Conservation (phyloP, 495 filamentous ascomycete species). For the Trichoderma virens region DNA sequence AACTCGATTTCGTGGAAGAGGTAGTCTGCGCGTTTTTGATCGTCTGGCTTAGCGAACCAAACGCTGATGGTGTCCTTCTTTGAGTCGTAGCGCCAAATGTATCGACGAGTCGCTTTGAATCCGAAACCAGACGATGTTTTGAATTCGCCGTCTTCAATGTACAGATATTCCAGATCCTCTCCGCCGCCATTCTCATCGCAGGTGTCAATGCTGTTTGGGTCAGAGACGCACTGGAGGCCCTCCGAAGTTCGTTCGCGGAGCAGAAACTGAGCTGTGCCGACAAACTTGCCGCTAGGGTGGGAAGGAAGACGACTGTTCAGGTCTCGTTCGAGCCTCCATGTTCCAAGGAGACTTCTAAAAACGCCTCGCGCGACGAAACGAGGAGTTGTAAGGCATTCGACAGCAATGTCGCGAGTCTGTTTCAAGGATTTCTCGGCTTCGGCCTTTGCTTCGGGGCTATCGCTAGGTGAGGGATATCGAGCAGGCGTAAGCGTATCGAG, state of each 20-base stretch:
- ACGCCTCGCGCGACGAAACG: conserved; percentile 52
- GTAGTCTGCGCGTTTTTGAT: conserved; percentile 51
- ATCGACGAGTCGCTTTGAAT: conserved; percentile 44
- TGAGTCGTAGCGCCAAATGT: conserved; percentile 53
- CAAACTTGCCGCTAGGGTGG: conserved; percentile 52
- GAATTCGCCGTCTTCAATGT: conserved; percentile 56
- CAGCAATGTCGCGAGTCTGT: conserved; percentile 25
- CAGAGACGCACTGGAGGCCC: conserved; percentile 45
- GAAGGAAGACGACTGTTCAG: conserved; percentile 36
- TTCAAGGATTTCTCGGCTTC: conserved; percentile 23
- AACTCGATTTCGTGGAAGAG: conserved; percentile 56
- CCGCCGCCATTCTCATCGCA: conserved; percentile 3
- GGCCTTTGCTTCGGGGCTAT: conserved; percentile 14
- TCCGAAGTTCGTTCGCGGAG: conserved; percentile 46
- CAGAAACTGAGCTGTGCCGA: conserved; percentile 54
- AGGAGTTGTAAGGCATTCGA: conserved; percentile 27
- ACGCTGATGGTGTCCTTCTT: conserved; percentile 47
- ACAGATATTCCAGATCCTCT: conserved; percentile 51
- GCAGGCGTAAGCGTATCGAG: conserved; percentile 41
- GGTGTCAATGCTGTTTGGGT: conserved; percentile 19
- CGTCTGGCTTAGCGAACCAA: conserved; percentile 58
- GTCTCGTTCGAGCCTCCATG: conserved; percentile 53
- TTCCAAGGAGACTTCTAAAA: conserved; percentile 66
- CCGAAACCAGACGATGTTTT: conserved; percentile 36
- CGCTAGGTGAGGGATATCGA: conserved; percentile 26